Evolutionary conservation across 129 eudicot genomes (phyloP).

Genomic region (Tagetes erecta): DNA sequence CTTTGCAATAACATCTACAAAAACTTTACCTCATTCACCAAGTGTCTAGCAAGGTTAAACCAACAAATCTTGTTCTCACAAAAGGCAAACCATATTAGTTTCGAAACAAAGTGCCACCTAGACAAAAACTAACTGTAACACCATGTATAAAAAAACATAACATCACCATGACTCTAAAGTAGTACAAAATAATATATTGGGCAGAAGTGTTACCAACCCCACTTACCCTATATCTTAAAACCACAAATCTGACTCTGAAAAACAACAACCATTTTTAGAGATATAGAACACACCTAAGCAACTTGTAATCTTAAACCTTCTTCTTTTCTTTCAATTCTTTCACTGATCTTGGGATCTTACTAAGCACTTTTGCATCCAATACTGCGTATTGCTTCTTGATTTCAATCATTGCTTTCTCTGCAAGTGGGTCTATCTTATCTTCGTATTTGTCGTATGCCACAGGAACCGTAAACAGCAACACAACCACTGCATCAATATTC

Average conservation of each 20-base stretch:
- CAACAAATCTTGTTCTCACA: constrained; percentile 19
- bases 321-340: constrained; percentile 70
- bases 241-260: constrained; percentile 24
- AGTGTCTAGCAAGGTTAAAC: not conserved
- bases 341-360: constrained; percentile 82
- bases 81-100: constrained; percentile 17
- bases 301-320: constrained; percentile 33
- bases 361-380: constrained; percentile 75
- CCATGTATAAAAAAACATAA: constrained; percentile 36
- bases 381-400: constrained; percentile 83
- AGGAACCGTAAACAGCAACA: constrained; percentile 70
- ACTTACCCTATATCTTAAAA: constrained; percentile 29
- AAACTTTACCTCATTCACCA: not conserved
- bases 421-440: constrained; percentile 75
- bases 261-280: constrained; percentile 20
- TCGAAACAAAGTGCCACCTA: constrained; percentile 28
- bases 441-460: constrained; percentile 82
- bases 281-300: constrained; percentile 32
- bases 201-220: constrained; percentile 27
- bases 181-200: constrained; percentile 25
- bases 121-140: constrained; percentile 41
- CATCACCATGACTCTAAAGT: constrained; percentile 23
- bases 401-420: constrained; percentile 82
- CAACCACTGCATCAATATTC: constrained; percentile 43
- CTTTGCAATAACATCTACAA: not conserved